Evolutionary conservation across 441 rosid species (phyloP).

Genomic region (Biscutella laevigata): DNA sequence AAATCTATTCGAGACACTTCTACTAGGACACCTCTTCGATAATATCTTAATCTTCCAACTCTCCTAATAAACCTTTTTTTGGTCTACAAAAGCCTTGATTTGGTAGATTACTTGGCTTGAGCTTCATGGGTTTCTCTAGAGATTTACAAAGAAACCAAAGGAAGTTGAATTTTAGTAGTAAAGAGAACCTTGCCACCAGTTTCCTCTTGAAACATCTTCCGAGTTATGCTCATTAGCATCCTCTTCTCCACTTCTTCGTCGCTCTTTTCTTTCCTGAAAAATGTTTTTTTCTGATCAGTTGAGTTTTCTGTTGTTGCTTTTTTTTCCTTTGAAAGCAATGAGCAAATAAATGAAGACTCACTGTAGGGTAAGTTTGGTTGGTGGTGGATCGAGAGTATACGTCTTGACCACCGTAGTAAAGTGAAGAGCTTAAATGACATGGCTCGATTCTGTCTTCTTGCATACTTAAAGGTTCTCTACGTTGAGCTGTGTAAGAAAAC

Average conservation of each 20-base stretch:
- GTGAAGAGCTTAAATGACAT: conserved; percentile 83
- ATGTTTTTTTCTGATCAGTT: conserved; percentile 1
- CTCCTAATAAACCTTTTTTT: not conserved
- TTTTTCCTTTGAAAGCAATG: not conserved
- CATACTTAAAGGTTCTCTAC: conserved; percentile 27
- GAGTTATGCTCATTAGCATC: conserved; percentile 51
- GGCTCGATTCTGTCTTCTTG: conserved; percentile 28
- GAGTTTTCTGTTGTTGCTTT: conserved; percentile 13
- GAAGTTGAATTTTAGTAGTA: conserved; percentile 46
- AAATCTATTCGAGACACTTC: not conserved
- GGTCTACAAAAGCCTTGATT: conserved; percentile 6
- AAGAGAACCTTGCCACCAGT: conserved; percentile 99
- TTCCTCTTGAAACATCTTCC: conserved; percentile 73
- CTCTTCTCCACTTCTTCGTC: conserved; percentile 36
- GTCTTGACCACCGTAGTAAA: conserved; percentile 89
- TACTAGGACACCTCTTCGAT: conserved; percentile 14
- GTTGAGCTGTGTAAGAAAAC: conserved; percentile 26
- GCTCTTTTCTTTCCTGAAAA: conserved; percentile 50
- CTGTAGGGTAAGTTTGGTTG: conserved; percentile 40
- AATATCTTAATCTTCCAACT: not conserved
- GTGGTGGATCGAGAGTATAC: conserved; percentile 44
- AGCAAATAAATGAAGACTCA: conserved; percentile 30
- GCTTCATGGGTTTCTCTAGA: conserved; percentile 10
- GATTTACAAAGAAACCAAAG: conserved; percentile 14
- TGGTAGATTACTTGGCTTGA: conserved; percentile 15